phyloP scores from a whole-genome alignment of 352 stramenopile species.

The Phytophthora melonis region DNA sequence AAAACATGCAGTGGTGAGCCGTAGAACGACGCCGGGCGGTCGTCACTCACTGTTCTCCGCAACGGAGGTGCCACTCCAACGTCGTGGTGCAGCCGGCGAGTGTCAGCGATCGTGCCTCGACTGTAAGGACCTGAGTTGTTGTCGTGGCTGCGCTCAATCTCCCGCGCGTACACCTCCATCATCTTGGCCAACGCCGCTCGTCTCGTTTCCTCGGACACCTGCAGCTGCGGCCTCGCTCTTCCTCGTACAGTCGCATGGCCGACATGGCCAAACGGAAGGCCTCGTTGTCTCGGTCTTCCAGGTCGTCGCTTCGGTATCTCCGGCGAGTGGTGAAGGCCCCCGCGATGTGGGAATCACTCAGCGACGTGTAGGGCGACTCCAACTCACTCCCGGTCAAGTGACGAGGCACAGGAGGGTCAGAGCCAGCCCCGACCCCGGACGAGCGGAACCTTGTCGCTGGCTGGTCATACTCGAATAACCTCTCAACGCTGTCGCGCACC shows the following conservation, averaged over 20 bases:
- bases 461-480: slow-evolving; percentile 23
- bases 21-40: slow-evolving; percentile 31
- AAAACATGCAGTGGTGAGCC: slow-evolving; percentile 25
- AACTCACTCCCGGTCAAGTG: slow-evolving; percentile 18
- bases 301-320: slow-evolving; percentile 34
- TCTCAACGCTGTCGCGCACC: slow-evolving; percentile 11
- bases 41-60: slow-evolving; percentile 38
- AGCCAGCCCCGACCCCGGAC: slow-evolving; percentile 18
- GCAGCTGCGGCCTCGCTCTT: slow-evolving; percentile 57
- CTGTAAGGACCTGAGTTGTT: slow-evolving; percentile 16
- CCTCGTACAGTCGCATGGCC: slow-evolving; percentile 82
- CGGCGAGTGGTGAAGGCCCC: slow-evolving; percentile 26
- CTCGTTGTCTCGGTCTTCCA: slow-evolving; percentile 42
- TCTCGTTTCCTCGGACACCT: slow-evolving; percentile 67
- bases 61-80: slow-evolving; percentile 21
- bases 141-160: slow-evolving; percentile 60
- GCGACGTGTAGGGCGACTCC: slow-evolving; percentile 29
- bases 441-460: slow-evolving; percentile 13
- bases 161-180: slow-evolving; percentile 79
- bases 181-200: slow-evolving; percentile 74
- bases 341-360: slow-evolving; percentile 33
- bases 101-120: slow-evolving; percentile 31
- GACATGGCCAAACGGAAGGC: slow-evolving; percentile 76
- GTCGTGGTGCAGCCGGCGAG: slow-evolving; percentile 25
- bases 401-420: slow-evolving; percentile 17